Conservation (phyloP, 2,329 filamentous ascomycete species). For the Aspergillus sergii region DNA sequence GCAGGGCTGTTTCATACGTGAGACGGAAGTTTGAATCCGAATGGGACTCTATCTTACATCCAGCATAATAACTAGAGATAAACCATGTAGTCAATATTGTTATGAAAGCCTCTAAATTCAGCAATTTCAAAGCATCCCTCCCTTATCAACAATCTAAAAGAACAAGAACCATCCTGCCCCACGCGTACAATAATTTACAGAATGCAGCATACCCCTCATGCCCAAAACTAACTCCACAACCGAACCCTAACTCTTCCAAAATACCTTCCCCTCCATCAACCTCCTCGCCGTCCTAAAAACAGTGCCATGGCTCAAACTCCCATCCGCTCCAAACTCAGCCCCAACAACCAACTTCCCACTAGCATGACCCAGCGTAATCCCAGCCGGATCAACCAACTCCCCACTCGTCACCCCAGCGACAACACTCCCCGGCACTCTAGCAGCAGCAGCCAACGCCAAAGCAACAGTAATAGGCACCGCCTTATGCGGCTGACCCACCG, state of each 20-base stretch:
- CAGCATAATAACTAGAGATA: neutral
- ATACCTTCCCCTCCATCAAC: conserved; percentile 52
- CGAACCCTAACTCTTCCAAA: conserved; percentile 34
- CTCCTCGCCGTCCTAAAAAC: conserved; percentile 53
- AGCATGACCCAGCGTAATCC: conserved; percentile 49
- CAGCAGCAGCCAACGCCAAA: conserved; percentile 53
- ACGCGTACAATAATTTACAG: neutral
- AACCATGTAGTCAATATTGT: neutral
- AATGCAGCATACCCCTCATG: too few species aligned
- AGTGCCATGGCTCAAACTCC: conserved; percentile 41
- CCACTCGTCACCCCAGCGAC: conserved; percentile 36
- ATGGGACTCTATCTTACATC: too few species aligned
- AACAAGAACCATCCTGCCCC: neutral
- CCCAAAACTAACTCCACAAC: neutral
- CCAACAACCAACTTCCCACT: conserved; percentile 51
- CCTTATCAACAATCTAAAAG: neutral
- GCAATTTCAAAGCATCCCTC: neutral
- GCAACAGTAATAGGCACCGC: conserved; percentile 60
- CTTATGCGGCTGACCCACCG: conserved; percentile 59
- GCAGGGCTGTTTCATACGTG: too few species aligned
- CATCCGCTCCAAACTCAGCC: conserved; percentile 41
- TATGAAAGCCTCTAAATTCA: neutral
- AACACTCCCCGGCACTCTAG: conserved; percentile 46
- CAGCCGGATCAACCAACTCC: conserved; percentile 31
- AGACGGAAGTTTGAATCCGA: too few species aligned